Base-by-base conservation (phyloP, 805 yeast genomes). In the Cyberlindnera nakhonratchasimensis region DNA sequence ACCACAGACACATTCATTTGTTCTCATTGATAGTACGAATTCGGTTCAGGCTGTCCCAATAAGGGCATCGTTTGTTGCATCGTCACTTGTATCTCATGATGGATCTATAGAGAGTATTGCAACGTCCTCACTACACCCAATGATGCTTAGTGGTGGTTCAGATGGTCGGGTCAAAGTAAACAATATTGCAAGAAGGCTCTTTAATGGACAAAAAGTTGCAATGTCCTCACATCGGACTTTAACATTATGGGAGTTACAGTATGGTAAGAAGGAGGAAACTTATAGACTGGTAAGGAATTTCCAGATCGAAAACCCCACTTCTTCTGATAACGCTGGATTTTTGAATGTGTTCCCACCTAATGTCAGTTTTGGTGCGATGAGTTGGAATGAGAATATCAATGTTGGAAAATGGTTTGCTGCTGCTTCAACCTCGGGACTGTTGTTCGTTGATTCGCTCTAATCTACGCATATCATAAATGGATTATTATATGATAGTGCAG, bases 311-410 rank as follows among this genome's bases (percentile, higher is more conserved):
- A 64, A 65, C 17, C 37, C 61, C n/a, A 35, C 45, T 14, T 47
- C 55, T 2, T 51, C 49, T 24, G 70, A 65, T 13, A 47, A 47
- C 16, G 51, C 23, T 3, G 40, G 49, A 21, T 61, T 43, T 12
- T 40, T 40, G 46, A 65, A 47, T 50, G 61, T 74, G 5, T 70
- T 70, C 39, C 80, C 86, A 1, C 68, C 73, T 4, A 72, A 74
- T 12, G 70, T 79, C 2, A 59, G 67, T 13, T 62, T 84, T 6
- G 69, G 79, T 0, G 51, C 74, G 2, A 38, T 76, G 1, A 71
- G 72, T 19, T 85, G 91, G 93, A 75, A 74, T 56, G 82, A 75
- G 42, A 69, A 66, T 37, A 34, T 57, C 3, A 35, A 28, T 56
- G 62, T 45, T 46, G 80, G 67, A 45, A 79, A 57, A 28, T 74